These are phyloP conservation scores for Fragaria ananassa DNA, from an alignment of 306 rosid species.

Conservation along the genomic window DNA sequence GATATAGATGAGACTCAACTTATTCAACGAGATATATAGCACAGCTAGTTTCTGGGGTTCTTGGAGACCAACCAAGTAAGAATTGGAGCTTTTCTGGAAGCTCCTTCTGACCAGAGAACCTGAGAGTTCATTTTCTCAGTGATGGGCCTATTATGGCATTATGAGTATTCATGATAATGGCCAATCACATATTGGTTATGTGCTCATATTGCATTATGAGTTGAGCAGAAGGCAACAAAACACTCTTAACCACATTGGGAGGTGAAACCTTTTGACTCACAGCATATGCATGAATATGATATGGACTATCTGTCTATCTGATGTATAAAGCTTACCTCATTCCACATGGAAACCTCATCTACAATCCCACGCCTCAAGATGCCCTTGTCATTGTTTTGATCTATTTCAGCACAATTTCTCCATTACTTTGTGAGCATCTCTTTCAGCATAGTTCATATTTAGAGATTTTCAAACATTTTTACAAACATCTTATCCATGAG, in stretches of 20 bases:
- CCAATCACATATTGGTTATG: neutral
- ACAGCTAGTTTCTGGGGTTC: neutral
- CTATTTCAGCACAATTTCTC: neutral
- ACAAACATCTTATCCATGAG: neutral
- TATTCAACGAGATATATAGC: neutral
- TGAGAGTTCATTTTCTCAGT: neutral
- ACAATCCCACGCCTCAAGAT: slow-evolving; percentile 6
- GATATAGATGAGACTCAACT: neutral
- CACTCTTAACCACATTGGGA: neutral
- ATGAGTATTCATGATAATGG: neutral
- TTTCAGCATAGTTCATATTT: neutral
- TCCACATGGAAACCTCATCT: slow-evolving; percentile 24
- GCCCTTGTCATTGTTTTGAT: neutral
- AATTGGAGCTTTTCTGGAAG: neutral
- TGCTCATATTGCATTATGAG: neutral
- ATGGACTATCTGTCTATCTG: neutral
- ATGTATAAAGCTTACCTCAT: slow-evolving; percentile 6
- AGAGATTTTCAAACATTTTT: neutral
- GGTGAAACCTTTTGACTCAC: neutral
- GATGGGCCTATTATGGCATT: neutral
- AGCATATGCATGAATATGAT: neutral
- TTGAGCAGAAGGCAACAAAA: neutral
- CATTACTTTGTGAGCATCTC: neutral
- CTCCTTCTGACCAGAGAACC: neutral
- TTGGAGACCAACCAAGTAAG: neutral